A percentile compares a stretch with the other conserved stretches of the same genome.
phyloP scores from a whole-genome alignment of 306 rosid species.

The Trichosanthes cucumerina region DNA sequence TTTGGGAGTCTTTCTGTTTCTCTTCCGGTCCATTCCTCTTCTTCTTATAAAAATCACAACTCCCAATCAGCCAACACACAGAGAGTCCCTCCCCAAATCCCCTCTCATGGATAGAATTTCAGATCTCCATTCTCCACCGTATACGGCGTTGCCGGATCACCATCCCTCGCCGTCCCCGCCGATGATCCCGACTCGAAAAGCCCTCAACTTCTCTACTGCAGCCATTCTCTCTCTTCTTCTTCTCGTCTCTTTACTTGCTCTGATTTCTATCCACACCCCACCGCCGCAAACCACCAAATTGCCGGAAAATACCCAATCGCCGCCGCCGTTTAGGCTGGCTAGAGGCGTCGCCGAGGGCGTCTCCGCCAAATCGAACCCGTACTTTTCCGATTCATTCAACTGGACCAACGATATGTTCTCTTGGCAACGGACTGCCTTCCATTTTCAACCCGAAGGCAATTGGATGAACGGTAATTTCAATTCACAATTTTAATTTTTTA shows the following conservation, averaged over 20 bases:
- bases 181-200: background rate
- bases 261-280: conserved; percentile 22
- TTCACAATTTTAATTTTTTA: background rate
- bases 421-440: conserved; percentile 81
- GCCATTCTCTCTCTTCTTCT: conserved; percentile 24
- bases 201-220: conserved; percentile 17
- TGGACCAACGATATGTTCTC: conserved; percentile 86
- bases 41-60: background rate
- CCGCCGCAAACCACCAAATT: background rate
- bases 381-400: conserved; percentile 25
- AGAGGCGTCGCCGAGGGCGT: conserved; percentile 64
- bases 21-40: background rate
- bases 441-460: conserved; percentile 58
- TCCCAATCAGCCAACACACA: background rate
- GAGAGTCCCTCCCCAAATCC: background rate
- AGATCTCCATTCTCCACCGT: background rate
- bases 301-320: background rate
- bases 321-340: conserved; percentile 8
- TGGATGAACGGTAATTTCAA: conserved; percentile 72
- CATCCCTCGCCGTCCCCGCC: background rate
- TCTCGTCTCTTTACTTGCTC: conserved; percentile 30
- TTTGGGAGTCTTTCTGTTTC: background rate
- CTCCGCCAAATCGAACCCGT: conserved; percentile 58
- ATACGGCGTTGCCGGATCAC: conserved; percentile 29
- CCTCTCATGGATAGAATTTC: background rate